Conservation (phyloP, 345 rosid genomes). For the Dipteronia dyeriana region DNA sequence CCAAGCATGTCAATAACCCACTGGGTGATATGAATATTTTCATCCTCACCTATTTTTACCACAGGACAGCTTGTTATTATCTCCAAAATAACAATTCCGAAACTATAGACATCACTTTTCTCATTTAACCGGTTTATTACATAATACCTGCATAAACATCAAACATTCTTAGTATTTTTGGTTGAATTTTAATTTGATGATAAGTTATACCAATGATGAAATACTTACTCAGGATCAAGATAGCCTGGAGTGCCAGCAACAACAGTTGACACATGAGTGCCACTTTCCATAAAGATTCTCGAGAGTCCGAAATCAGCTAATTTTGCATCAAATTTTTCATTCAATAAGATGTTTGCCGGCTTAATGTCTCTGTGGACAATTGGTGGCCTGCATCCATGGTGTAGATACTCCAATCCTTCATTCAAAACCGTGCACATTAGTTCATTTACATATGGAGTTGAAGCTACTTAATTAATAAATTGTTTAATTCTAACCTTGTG, state of each 20-base stretch:
- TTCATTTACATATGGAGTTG: not conserved
- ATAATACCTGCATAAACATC: slow-evolving; percentile 25
- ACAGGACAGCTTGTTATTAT: slow-evolving; percentile 38
- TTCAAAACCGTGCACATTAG: not conserved
- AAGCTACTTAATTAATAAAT: no score
- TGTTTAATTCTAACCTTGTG: slow-evolving; percentile 31
- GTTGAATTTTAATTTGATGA: no score
- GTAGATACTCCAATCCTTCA: slow-evolving; percentile 42
- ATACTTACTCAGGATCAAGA: slow-evolving; percentile 31
- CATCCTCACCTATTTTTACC: slow-evolving; percentile 9
- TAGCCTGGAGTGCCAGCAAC: slow-evolving; percentile 57
- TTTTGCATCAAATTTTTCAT: slow-evolving; percentile 27
- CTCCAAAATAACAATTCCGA: slow-evolving; percentile 47
- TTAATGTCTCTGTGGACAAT: slow-evolving; percentile 40
- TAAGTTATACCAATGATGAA: not conserved
- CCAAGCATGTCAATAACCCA: slow-evolving; percentile 37
- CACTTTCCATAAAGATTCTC: slow-evolving; percentile 30
- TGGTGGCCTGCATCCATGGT: slow-evolving; percentile 8
- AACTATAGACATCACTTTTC: slow-evolving; percentile 48
- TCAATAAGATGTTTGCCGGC: slow-evolving; percentile 37
- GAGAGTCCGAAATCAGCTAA: slow-evolving; percentile 38
- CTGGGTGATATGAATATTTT: slow-evolving; percentile 27
- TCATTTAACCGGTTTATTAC: slow-evolving; percentile 34
- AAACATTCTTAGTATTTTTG: no score
- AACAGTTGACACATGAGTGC: slow-evolving; percentile 38